Conservation (phyloP, 768 basidiomycete genomes). For the Tulasnella sp. region DNA sequence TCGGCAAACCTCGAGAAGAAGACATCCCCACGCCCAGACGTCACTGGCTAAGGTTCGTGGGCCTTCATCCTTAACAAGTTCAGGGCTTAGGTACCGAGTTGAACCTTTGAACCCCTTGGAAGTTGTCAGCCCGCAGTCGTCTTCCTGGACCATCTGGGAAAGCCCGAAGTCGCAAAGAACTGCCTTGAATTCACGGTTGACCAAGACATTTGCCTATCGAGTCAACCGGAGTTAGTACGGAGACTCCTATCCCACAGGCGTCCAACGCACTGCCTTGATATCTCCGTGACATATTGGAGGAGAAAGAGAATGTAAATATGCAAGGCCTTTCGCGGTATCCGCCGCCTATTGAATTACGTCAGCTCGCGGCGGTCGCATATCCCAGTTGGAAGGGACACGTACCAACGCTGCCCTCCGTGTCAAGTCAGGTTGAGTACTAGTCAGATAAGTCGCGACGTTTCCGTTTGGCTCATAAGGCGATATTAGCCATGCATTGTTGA, state of each 20-base stretch:
- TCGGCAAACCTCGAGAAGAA: slow-evolving; percentile 2
- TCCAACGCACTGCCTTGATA: slow-evolving; percentile 3
- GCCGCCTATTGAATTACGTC: background rate
- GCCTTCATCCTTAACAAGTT: slow-evolving; percentile 1
- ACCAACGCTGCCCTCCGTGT: background rate
- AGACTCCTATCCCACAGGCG: background rate
- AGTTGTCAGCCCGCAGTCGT: background rate
- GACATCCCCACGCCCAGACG: slow-evolving; percentile 13
- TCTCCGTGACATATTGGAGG: slow-evolving; percentile 10
- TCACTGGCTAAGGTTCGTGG: background rate
- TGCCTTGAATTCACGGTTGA: background rate
- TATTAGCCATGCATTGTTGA: slow-evolving; percentile 2
- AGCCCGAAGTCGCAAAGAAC: slow-evolving; percentile 19
- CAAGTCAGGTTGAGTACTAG: background rate
- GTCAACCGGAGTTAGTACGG: background rate
- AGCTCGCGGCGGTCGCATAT: background rate
- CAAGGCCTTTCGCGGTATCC: background rate
- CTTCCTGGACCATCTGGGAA: slow-evolving; percentile 10
- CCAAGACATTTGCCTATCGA: slow-evolving; percentile 4
- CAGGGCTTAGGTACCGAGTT: background rate
- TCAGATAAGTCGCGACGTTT: background rate
- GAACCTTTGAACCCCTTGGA: background rate
- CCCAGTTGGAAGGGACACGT: background rate
- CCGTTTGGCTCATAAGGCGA: background rate
- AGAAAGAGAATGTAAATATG: background rate